Evolutionary conservation across 169 alveolate species (phyloP).

Genomic region (Plasmodium chabaudi): DNA sequence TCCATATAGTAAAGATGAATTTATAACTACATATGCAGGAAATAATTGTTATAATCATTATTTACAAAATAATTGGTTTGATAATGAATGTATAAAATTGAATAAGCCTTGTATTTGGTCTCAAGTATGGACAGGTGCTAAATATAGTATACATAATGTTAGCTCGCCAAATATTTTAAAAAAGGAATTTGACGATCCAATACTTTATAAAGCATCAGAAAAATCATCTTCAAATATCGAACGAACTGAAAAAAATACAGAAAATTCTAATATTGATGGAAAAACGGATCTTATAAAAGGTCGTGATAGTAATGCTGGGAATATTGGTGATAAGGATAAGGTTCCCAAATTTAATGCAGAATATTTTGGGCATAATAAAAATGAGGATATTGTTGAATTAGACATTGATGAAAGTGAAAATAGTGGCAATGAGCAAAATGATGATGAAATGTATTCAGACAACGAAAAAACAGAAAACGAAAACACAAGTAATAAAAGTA

Average conservation of each 20-base stretch:
- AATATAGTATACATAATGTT: slow-evolving; percentile 67
- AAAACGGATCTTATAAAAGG: too few species aligned
- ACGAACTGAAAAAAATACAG: background rate
- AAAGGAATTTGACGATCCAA: slow-evolving; percentile 25
- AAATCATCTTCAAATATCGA: background rate
- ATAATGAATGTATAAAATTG: slow-evolving; percentile 61
- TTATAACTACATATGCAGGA: slow-evolving; percentile 72
- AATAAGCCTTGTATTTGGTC: slow-evolving; percentile 76
- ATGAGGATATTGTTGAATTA: background rate
- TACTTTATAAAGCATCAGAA: slow-evolving; percentile 7
- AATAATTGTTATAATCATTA: slow-evolving; percentile 70
- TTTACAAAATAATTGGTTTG: slow-evolving; percentile 71
- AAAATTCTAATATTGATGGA: background rate
- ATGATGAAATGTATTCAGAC: background rate
- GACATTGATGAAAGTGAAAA: background rate
- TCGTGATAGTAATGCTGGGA: background rate
- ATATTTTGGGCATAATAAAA: background rate
- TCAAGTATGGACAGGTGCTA: slow-evolving; percentile 77
- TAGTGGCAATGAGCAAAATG: background rate
- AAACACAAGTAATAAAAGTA: background rate
- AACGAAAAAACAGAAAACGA: background rate
- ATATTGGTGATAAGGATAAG: background rate
- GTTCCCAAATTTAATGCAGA: too few species aligned
- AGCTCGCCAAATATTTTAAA: slow-evolving; percentile 29
- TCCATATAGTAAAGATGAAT: slow-evolving; percentile 41